Evolutionary conservation across 2,329 filamentous ascomycete species (phyloP), one percentile per base, ranked within the genome.

Genomic region (Alternaria novae-zelandiae): DNA sequence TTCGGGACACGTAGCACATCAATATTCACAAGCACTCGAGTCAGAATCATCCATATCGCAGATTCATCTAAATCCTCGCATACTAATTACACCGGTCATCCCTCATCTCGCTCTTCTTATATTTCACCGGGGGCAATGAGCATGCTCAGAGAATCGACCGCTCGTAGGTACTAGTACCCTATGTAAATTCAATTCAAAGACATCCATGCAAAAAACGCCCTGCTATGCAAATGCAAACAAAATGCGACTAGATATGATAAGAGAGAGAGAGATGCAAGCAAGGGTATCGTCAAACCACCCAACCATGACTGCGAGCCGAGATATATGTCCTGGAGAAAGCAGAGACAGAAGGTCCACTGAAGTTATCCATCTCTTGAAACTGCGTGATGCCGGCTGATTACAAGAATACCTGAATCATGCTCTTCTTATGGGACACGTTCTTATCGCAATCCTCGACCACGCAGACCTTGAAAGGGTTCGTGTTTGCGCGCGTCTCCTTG

Each of bases 371-470:
- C 8, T 41, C 41, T 60, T 41, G 25, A 36, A 36, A 11, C 10
- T 30, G 28, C 2, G 26, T 28, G 10, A 23, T 25, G 23, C 2
- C 2, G 23, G 23, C 23, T 36, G n/a, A 8, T 57, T 65, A 82
- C 26, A 83, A 66, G 69, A 81, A 83, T 36, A 83, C 61, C 54
- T 83, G 81, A 21, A 82, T 74, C 78, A 83, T 82, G 23, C 70
- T 61, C 49, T 70, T 79, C 51, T 73, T 73, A 25, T 66, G 65
- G 1, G 71, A 66, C 11, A 78, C 70, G 56, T 75, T 76, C 71
- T 77, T 80, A 4, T 72, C 74, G 62, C 84, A 86, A 15, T 78
- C 81, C 3, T 81, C 77, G 0, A 84, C 83, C 2, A 83, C 81
- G 55, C 84, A 86, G 26, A 73, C 71, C 61, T 81, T 83, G 73